Evolutionary conservation across 2,329 filamentous ascomycete species (phyloP).

Genomic region (Calonectria pseudoreteaudii): DNA sequence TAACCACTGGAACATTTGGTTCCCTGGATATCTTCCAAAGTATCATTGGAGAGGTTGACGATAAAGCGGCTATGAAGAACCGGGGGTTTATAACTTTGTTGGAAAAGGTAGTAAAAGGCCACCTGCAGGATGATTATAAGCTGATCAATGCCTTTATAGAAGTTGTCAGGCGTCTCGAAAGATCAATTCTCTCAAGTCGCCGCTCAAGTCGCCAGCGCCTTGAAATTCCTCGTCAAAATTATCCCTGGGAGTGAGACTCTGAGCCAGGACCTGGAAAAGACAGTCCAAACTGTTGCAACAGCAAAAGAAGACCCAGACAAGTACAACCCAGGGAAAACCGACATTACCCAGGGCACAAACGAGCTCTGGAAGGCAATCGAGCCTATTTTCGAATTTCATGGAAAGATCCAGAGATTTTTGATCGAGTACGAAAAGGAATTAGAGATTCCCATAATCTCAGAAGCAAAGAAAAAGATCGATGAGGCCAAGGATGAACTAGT

Average conservation of each 20-base stretch:
- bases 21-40: not conserved
- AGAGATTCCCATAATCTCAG: not conserved
- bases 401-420: not conserved
- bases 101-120: not conserved
- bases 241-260: not conserved
- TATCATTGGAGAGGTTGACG: not conserved
- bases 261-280: not conserved
- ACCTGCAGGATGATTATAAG: not conserved
- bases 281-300: not conserved
- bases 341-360: not conserved
- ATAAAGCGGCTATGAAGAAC: not conserved
- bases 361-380: not conserved
- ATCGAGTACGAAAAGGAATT: not conserved
- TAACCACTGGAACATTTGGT: not conserved
- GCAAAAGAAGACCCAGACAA: not conserved
- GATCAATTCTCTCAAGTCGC: not conserved
- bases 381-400: not conserved
- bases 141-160: no score
- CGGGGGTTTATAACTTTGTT: not conserved
- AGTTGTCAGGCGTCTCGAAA: no score
- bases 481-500: no score
- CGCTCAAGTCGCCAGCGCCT: not conserved
- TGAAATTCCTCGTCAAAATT: not conserved
- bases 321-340: not conserved
- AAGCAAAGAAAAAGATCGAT: no score